These are phyloP conservation scores for Pisolithus orientalis DNA, from an alignment of 768 basidiomycete species.

Conservation along the genomic window DNA sequence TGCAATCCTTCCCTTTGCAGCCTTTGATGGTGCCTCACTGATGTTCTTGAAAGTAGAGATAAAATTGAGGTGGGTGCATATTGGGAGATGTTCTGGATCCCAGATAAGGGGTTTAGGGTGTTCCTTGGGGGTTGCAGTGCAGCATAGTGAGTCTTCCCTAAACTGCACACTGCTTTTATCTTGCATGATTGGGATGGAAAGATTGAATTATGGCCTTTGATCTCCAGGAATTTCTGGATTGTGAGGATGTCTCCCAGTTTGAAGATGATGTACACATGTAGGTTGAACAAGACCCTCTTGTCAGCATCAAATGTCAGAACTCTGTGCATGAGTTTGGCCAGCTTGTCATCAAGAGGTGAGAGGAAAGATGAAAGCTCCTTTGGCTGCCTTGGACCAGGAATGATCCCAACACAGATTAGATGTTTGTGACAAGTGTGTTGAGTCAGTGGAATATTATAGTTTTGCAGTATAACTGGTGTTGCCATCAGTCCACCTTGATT, in stretches of 20 bases:
- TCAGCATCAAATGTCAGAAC: conserved; percentile 29
- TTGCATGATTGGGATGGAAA: too few species aligned
- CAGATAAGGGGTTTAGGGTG: conserved; percentile 10
- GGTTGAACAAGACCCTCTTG: conserved; percentile 17
- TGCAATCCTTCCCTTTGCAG: conserved; percentile 13
- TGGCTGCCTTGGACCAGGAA: conserved; percentile 41
- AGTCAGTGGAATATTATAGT: conserved; percentile 39
- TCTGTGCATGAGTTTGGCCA: conserved; percentile 29
- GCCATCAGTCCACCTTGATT: conserved; percentile 21
- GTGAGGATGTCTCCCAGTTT: too few species aligned
- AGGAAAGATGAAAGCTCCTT: conserved; percentile 35
- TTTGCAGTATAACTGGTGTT: conserved; percentile 38
- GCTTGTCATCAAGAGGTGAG: conserved; percentile 30
- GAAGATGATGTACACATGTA: too few species aligned
- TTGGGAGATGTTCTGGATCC: too few species aligned
- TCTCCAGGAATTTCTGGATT: too few species aligned
- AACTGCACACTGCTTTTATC: conserved; percentile 13
- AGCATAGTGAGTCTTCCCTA: conserved; percentile 27
- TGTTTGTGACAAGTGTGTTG: conserved; percentile 29
- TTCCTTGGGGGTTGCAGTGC: conserved; percentile 24
- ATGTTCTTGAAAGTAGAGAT: conserved; percentile 19
- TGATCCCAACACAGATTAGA: conserved; percentile 35
- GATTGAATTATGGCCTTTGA: too few species aligned
- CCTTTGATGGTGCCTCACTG: conserved; percentile 15
- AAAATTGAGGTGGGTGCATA: conserved; percentile 20